Evolutionary conservation across 805 yeast species (phyloP).

Genomic region (Cyberlindnera japonica): DNA sequence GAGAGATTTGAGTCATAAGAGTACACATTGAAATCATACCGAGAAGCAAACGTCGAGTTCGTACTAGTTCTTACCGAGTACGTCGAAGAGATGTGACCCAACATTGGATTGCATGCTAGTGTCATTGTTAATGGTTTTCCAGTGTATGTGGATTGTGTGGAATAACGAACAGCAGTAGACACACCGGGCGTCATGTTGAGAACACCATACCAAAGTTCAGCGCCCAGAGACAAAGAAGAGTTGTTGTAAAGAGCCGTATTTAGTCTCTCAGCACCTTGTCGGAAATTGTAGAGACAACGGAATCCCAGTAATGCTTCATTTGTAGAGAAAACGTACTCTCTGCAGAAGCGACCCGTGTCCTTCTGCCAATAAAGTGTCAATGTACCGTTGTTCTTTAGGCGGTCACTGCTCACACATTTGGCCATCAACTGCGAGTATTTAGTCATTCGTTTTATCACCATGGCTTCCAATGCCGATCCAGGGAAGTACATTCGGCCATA

Average conservation of each 20-base stretch:
- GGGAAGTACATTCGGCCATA: conserved; percentile 92
- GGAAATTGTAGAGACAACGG: conserved; percentile 68
- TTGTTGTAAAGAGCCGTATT: conserved; percentile 48
- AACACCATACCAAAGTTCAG: conserved; percentile 87
- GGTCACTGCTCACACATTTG: conserved; percentile 71
- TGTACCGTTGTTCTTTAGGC: conserved; percentile 48
- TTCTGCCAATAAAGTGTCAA: conserved; percentile 70
- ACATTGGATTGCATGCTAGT: conserved; percentile 77
- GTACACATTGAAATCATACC: conserved; percentile 85
- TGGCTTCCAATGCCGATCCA: conserved; percentile 80
- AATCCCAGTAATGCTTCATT: conserved; percentile 82
- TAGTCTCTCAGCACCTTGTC: conserved; percentile 34
- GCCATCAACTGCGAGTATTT: conserved; percentile 59
- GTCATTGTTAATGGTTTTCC: conserved; percentile 91
- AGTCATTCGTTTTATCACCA: conserved; percentile 65
- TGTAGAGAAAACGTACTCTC: conserved; percentile 77
- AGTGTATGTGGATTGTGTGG: conserved; percentile 79
- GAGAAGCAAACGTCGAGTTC: conserved; percentile 72
- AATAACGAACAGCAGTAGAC: conserved; percentile 79
- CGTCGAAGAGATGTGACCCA: conserved; percentile 86
- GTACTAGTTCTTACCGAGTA: conserved; percentile 80
- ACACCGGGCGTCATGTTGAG: conserved; percentile 83
- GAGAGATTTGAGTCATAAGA: conserved; percentile 87
- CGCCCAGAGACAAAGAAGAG: conserved; percentile 71
- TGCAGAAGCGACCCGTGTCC: conserved; percentile 56